These are phyloP conservation scores for Blastobotrys capitulatus DNA, from an alignment of 1,139 yeast genomes.

Conservation along the genomic window DNA sequence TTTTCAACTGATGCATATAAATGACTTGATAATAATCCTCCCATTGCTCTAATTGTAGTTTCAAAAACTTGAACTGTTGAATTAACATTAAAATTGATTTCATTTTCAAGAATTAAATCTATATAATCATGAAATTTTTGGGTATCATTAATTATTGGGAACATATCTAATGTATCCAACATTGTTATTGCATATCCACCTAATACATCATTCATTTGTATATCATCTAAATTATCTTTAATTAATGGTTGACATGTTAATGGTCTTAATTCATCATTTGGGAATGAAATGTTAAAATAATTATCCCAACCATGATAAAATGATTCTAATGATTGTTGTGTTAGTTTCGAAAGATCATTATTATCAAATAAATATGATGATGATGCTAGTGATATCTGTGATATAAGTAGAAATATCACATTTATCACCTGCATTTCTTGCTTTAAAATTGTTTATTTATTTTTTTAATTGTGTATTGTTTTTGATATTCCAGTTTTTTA, in stretches of 20 bases:
- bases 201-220: conserved; percentile 71
- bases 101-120: conserved; percentile 37
- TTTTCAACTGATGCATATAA: conserved; percentile 59
- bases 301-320: conserved; percentile 74
- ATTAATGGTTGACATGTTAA: conserved; percentile 64
- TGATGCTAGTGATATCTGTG: conserved; percentile 4
- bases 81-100: conserved; percentile 51
- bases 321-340: conserved; percentile 31
- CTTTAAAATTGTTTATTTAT: too few relatives aligned
- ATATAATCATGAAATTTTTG: conserved; percentile 48
- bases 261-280: conserved; percentile 79
- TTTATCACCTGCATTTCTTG: too few relatives aligned
- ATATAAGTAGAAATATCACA: neutral
- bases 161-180: conserved; percentile 73
- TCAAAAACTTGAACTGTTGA: conserved; percentile 84
- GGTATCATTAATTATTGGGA: conserved; percentile 65
- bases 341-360: neutral
- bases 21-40: conserved; percentile 80
- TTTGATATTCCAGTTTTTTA: too few relatives aligned
- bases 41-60: conserved; percentile 82
- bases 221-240: conserved; percentile 55
- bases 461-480: too few relatives aligned
- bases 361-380: neutral
- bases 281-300: conserved; percentile 70
- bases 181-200: conserved; percentile 79